Percentiles rank a stretch among this genome's conserved stretches.
Conservation (phyloP, 1,139 yeast species). For the Eremothecium gossypii region DNA sequence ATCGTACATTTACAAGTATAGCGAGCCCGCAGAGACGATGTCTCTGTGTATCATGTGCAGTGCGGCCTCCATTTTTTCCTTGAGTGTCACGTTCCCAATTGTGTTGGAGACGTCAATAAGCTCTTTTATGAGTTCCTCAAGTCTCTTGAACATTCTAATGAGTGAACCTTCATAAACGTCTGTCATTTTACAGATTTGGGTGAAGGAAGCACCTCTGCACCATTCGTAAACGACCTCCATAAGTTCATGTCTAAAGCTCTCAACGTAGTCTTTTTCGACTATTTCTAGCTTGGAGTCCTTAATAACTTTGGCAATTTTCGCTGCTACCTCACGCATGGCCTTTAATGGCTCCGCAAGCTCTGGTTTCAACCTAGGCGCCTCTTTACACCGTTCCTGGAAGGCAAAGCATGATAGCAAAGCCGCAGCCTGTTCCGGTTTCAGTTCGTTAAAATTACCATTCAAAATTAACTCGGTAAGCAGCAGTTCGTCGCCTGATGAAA, state of each 20-base stretch:
- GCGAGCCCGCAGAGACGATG: slow-evolving; percentile 90
- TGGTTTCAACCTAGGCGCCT: slow-evolving; percentile 73
- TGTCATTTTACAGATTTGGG: slow-evolving; percentile 96
- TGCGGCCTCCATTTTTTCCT: slow-evolving; percentile 82
- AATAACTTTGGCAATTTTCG: slow-evolving; percentile 77
- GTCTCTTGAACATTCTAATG: slow-evolving; percentile 85
- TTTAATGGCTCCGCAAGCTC: slow-evolving; percentile 86
- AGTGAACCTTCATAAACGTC: slow-evolving; percentile 96
- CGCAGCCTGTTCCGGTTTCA: slow-evolving; percentile 84
- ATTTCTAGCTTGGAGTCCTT: slow-evolving; percentile 84
- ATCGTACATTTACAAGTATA: slow-evolving; percentile 35
- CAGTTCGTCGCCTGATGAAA: slow-evolving; percentile 89
- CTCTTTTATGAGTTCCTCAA: slow-evolving; percentile 89
- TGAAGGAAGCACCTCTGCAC: slow-evolving; percentile 94
- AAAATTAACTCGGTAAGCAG: slow-evolving; percentile 83
- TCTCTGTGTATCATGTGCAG: slow-evolving; percentile 86
- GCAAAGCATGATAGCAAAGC: slow-evolving; percentile 90
- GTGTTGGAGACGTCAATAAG: slow-evolving; percentile 85
- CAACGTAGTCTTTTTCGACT: slow-evolving; percentile 85
- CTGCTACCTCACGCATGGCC: slow-evolving; percentile 81
- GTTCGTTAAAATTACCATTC: slow-evolving; percentile 87
- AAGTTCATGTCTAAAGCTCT: slow-evolving; percentile 79
- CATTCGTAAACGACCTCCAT: slow-evolving; percentile 95
- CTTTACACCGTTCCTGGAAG: slow-evolving; percentile 91
- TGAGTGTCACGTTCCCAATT: slow-evolving; percentile 79